Evolutionary conservation across 176 grass and related monocot species (phyloP).

Genomic region (Zoysia japonica): DNA sequence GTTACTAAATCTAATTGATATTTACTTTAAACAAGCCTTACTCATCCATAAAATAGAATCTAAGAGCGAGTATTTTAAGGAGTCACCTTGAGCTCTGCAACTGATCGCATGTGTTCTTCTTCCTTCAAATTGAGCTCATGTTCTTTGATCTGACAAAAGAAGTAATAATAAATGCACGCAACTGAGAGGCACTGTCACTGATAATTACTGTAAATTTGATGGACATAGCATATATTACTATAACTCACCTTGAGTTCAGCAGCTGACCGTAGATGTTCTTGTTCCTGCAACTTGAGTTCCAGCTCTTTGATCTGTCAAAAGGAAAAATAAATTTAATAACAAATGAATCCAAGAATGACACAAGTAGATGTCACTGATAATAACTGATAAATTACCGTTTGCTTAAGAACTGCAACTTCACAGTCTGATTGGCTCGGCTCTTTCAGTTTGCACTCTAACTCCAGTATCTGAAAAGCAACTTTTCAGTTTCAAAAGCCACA

Average conservation of each 20-base stretch:
- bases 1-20: background rate
- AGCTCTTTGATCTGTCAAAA: slow-evolving; percentile 64
- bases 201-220: background rate
- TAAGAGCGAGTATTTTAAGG: background rate
- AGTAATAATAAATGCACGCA: background rate
- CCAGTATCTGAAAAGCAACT: slow-evolving; percentile 53
- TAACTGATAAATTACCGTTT: slow-evolving; percentile 48
- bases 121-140: slow-evolving; percentile 67
- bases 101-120: slow-evolving; percentile 47
- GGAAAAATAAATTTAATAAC: background rate
- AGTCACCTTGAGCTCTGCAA: slow-evolving; percentile 51
- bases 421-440: slow-evolving; percentile 52
- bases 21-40: background rate
- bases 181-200: background rate
- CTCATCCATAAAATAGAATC: background rate
- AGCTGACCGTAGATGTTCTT: slow-evolving; percentile 48
- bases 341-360: background rate
- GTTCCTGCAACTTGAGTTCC: slow-evolving; percentile 62
- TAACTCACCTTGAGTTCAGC: slow-evolving; percentile 47
- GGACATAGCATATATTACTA: slow-evolving; percentile 6
- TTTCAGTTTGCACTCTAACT: slow-evolving; percentile 63
- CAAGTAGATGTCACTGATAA: background rate
- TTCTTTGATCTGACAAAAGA: slow-evolving; percentile 60
- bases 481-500: slow-evolving; percentile 5
- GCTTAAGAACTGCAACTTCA: slow-evolving; percentile 55